These are phyloP conservation scores for Aureobasidium sp. DNA, from an alignment of 2,329 filamentous ascomycete species.

Conservation along the genomic window DNA sequence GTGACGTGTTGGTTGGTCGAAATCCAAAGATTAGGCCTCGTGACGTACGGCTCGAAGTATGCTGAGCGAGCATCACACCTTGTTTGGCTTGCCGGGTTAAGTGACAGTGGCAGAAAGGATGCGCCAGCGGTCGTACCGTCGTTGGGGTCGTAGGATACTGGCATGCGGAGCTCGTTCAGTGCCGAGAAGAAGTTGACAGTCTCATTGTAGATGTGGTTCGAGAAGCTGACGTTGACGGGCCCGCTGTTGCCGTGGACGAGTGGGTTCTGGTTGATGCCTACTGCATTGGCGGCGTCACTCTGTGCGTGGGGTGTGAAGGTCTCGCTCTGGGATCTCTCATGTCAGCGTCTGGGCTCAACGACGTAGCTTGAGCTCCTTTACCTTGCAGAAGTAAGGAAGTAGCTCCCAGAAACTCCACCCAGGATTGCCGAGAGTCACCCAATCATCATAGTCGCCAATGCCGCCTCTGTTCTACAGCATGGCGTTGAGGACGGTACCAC, in stretches of 20 bases:
- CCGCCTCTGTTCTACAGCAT: constrained; percentile 37
- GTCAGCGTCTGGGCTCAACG: background rate
- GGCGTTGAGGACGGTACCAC: constrained; percentile 29
- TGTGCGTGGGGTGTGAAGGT: constrained; percentile 28
- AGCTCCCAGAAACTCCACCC: constrained; percentile 53
- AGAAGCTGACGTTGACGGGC: constrained; percentile 45
- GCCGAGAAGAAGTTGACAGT: constrained; percentile 32
- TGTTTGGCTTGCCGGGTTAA: constrained; percentile 32
- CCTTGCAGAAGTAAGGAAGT: constrained; percentile 31
- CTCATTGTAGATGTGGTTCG: constrained; percentile 33
- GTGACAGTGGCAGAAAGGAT: constrained; percentile 32
- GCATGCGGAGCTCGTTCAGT: constrained; percentile 33
- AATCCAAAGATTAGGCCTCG: constrained; percentile 32
- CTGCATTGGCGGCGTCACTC: constrained; percentile 28
- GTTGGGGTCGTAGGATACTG: constrained; percentile 33
- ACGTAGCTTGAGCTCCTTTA: constrained; percentile 20
- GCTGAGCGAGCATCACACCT: constrained; percentile 36
- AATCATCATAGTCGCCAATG: constrained; percentile 48
- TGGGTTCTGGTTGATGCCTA: constrained; percentile 35
- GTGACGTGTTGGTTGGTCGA: constrained; percentile 32
- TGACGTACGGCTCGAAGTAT: constrained; percentile 32
- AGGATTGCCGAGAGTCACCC: constrained; percentile 50
- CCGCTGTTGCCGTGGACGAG: constrained; percentile 39
- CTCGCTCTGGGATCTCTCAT: constrained; percentile 19
- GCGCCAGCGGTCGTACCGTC: constrained; percentile 32